Base-by-base conservation (phyloP, 2,329 filamentous ascomycete genomes). In the Penicillium sp. region DNA sequence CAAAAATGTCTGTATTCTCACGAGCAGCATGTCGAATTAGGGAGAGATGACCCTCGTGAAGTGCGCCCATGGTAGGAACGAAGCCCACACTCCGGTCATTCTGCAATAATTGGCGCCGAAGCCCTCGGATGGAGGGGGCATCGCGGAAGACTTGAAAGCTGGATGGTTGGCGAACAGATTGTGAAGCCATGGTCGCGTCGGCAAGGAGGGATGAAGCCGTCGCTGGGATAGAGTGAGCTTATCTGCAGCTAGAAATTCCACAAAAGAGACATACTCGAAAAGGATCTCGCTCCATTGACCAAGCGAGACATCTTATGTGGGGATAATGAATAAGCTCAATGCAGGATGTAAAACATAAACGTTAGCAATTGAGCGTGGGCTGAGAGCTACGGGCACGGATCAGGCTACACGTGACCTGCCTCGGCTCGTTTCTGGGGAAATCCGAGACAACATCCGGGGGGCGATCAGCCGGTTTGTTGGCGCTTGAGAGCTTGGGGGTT, bases 61-160 rank as follows among this genome's bases (percentile, higher is more conserved):
- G 82, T 48, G 94, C 94, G 60, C 94, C 94, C 94, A 99, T 97
- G 32, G 94, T 99, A 1, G 94, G 94, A 35, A 99, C 92, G 29
- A 99, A 85, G 57, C 89, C 91, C 56, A 99, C 86, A 43, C 86
- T 87, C 55, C 88, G 85, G 65, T 88, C 83, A 67, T 86, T 81
- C 57, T 85, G 76, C 35, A 85, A 76, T 58, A 92, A 85, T 39
- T 85, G 82, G 22, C 79, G 81, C 35, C 91, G 86, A 79, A 88
- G 89, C 65, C 81, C 74, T 38, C 90, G 89, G 50, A 96, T 79
- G 11, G 85, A 79, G 14, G 86, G 78, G 57, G 94, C 86, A 72
- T 90, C 83, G 66, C 90, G 89, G 71, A 96, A 89, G 66, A 97
- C 69, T 57, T 74, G 64, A 59, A 76, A 74, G 20, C 72, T 72